Conservation (phyloP, 2,329 filamentous ascomycete species). For the Sporothrix protearum region DNA sequence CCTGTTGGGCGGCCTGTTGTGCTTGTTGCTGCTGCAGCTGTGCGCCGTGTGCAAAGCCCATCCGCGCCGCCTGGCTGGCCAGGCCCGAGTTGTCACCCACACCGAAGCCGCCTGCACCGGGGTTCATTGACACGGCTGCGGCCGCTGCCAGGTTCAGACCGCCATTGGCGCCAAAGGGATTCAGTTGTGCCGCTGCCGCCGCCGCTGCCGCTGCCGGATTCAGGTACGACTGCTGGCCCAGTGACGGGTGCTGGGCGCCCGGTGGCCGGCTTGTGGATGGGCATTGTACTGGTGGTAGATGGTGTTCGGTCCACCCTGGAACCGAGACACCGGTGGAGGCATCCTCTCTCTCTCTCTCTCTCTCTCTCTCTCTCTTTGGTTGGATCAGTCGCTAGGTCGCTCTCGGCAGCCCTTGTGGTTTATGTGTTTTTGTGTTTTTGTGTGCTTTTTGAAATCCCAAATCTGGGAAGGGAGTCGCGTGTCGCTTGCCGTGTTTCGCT, state of each 20-base stretch:
- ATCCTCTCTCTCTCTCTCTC: constrained; percentile 31
- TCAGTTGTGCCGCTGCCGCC: constrained; percentile 48
- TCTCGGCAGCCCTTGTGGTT: background rate
- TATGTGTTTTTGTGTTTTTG: background rate
- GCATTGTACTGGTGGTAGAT: constrained; percentile 54
- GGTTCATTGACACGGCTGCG: constrained; percentile 41
- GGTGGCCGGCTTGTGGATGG: constrained; percentile 48
- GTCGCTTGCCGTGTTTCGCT: background rate
- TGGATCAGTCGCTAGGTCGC: background rate
- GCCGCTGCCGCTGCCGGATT: constrained; percentile 43
- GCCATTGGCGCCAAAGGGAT: constrained; percentile 61
- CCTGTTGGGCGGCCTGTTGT: constrained; percentile 48
- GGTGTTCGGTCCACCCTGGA: constrained; percentile 45
- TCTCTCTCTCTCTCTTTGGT: too few relatives aligned
- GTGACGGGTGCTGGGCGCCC: constrained; percentile 45
- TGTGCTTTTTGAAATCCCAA: background rate
- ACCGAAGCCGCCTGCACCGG: constrained; percentile 40
- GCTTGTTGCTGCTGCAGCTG: constrained; percentile 56
- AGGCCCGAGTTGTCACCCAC: constrained; percentile 67
- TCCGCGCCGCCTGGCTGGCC: constrained; percentile 80
- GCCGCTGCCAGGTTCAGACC: constrained; percentile 49
- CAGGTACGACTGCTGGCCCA: constrained; percentile 69
- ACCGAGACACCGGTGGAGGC: constrained; percentile 45
- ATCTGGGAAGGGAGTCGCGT: background rate
- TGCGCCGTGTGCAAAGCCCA: constrained; percentile 77